Conservation (phyloP, 2,329 filamentous ascomycete species). For the Ilyonectria mors-panacis region DNA sequence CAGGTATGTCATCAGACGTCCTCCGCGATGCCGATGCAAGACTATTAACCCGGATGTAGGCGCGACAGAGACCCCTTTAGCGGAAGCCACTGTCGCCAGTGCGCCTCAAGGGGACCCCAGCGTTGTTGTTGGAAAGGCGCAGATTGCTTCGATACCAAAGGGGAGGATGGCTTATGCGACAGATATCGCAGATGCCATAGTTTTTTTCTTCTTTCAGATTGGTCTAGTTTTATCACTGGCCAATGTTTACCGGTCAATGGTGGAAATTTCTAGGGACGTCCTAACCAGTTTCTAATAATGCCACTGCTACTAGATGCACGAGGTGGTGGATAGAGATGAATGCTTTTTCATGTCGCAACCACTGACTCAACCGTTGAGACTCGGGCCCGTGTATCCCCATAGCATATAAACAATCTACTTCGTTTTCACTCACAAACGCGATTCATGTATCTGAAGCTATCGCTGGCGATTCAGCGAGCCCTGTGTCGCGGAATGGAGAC, state of each 20-base stretch:
- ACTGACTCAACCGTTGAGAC: too few species aligned
- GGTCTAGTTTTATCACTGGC: conserved; percentile 7
- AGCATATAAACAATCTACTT: too few species aligned
- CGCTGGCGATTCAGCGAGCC: too few species aligned
- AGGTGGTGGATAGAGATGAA: too few species aligned
- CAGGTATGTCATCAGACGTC: neutral
- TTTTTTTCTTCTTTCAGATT: conserved; percentile 7
- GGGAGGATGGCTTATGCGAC: conserved; percentile 10
- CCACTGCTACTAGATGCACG: too few species aligned
- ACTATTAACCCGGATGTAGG: neutral
- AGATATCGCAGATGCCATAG: conserved; percentile 7
- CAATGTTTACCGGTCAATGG: conserved; percentile 5
- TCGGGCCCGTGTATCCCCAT: too few species aligned
- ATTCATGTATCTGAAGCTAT: too few species aligned
- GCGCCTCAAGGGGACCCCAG: neutral
- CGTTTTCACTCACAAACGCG: too few species aligned
- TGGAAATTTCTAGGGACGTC: neutral
- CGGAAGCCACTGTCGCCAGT: neutral
- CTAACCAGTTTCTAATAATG: too few species aligned
- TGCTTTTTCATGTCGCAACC: too few species aligned
- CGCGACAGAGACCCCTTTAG: conserved; percentile 1
- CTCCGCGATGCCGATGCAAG: neutral
- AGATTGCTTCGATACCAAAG: conserved; percentile 6
- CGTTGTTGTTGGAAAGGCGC: neutral
- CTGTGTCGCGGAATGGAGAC: too few species aligned